These are phyloP conservation scores for Ballota nigra DNA, from an alignment of 257 asterid species.

Conservation along the genomic window DNA sequence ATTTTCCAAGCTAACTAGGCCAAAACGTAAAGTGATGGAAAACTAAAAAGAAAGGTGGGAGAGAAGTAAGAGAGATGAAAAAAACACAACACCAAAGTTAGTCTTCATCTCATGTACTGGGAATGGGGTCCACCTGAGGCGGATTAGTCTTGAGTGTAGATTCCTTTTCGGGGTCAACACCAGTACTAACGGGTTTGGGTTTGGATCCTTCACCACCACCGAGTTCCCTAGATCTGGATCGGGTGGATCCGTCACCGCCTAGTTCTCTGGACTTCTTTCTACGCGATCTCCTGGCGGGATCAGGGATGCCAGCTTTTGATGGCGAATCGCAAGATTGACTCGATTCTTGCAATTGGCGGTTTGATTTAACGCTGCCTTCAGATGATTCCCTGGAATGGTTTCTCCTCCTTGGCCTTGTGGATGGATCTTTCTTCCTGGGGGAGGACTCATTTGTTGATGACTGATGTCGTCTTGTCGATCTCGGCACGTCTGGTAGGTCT, in stretches of 20 bases:
- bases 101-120: slow-evolving; percentile 25
- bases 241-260: slow-evolving; percentile 32
- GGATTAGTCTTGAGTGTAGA: background rate
- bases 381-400: slow-evolving; percentile 44
- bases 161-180: slow-evolving; percentile 20
- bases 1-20: slow-evolving; percentile 29
- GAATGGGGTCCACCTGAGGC: slow-evolving; percentile 6
- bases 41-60: background rate
- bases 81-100: slow-evolving; percentile 5
- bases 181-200: slow-evolving; percentile 20
- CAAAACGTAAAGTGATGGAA: slow-evolving; percentile 8
- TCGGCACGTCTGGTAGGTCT: slow-evolving; percentile 40
- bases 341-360: slow-evolving; percentile 22
- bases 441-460: slow-evolving; percentile 34
- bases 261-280: slow-evolving; percentile 57
- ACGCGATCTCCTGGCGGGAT: slow-evolving; percentile 44
- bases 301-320: slow-evolving; percentile 26
- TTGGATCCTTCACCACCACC: slow-evolving; percentile 30
- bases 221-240: slow-evolving; percentile 45
- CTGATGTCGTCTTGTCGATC: slow-evolving; percentile 41
- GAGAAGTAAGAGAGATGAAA: background rate
- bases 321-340: slow-evolving; percentile 26
- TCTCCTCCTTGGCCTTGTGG: slow-evolving; percentile 37
- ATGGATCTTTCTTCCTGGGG: slow-evolving; percentile 46
- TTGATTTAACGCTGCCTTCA: slow-evolving; percentile 36